Conservation (phyloP, 768 basidiomycete genomes). For the Termitomyces sp. region DNA sequence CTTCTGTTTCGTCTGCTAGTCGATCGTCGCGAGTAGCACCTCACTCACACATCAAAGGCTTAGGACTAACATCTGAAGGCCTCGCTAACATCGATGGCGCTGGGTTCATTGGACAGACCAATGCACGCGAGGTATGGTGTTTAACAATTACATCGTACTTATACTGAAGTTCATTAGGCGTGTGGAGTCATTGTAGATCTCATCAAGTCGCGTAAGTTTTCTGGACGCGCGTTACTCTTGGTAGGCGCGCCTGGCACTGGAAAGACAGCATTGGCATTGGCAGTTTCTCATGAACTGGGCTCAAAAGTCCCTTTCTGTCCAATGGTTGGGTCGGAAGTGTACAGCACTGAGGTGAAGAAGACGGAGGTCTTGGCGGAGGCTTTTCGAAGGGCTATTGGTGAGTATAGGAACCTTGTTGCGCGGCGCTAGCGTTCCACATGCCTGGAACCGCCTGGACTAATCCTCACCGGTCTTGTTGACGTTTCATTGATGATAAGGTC, state of each 20-base stretch:
- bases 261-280: constrained; percentile 96
- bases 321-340: constrained; percentile 98
- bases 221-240: constrained; percentile 86
- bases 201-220: constrained; percentile 89
- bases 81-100: constrained; percentile 66
- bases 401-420: constrained; percentile 23
- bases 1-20: constrained; percentile 54
- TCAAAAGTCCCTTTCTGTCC: constrained; percentile 96
- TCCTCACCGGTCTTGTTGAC: background rate
- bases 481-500: constrained; percentile 44
- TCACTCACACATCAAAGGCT: constrained; percentile 96
- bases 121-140: constrained; percentile 80
- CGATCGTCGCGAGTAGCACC: constrained; percentile 81
- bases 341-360: constrained; percentile 97
- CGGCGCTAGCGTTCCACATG: background rate
- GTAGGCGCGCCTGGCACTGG: constrained; percentile 97
- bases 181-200: constrained; percentile 90
- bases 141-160: background rate
- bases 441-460: background rate
- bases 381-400: constrained; percentile 94
- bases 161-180: constrained; percentile 47
- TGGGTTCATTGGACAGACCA: constrained; percentile 89
- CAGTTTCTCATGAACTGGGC: constrained; percentile 92
- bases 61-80: constrained; percentile 86
- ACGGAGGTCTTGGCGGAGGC: constrained; percentile 95